A percentile compares a stretch with the other conserved stretches of the same genome.
phyloP scores from a whole-genome alignment of 2,329 filamentous ascomycete genomes.

The Colletotrichum nymphaeae region DNA sequence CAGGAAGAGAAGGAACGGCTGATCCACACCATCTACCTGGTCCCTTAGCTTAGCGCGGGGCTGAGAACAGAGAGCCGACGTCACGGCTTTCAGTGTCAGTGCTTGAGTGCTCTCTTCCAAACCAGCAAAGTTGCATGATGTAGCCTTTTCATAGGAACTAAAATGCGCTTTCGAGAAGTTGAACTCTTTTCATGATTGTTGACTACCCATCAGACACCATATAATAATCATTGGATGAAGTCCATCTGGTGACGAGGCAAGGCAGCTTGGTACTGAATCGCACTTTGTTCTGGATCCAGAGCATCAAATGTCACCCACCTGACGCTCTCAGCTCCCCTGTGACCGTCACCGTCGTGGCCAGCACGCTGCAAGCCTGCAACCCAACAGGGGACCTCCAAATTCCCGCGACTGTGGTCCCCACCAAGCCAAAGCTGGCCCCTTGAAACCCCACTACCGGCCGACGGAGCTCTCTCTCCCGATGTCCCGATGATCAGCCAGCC shows the following conservation, averaged over 20 bases:
- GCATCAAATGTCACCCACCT: conserved; percentile 18
- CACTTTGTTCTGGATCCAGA: neutral
- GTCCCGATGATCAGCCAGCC: neutral
- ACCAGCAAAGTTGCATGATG: neutral
- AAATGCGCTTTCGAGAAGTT: no score
- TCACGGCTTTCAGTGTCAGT: conserved; percentile 16
- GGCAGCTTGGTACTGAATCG: neutral
- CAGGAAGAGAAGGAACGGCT: conserved; percentile 19
- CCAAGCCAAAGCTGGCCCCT: conserved; percentile 2
- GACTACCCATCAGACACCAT: no score
- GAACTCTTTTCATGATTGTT: neutral
- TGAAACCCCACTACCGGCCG: conserved; percentile 12
- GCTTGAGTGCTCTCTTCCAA: neutral
- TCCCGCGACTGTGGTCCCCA: neutral
- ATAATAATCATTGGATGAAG: neutral
- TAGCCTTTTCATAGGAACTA: no score
- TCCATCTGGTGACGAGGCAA: neutral
- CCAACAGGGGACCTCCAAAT: neutral
- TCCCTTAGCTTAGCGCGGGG: conserved; percentile 30
- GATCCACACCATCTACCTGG: neutral
- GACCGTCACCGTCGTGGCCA: conserved; percentile 7
- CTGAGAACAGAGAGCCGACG: conserved; percentile 34
- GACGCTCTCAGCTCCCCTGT: conserved; percentile 23
- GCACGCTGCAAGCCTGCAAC: neutral
- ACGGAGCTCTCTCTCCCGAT: conserved; percentile 15